Evolutionary conservation across 1,139 yeast species (phyloP).

Genomic region (Meyerozyma guilliermondii): DNA sequence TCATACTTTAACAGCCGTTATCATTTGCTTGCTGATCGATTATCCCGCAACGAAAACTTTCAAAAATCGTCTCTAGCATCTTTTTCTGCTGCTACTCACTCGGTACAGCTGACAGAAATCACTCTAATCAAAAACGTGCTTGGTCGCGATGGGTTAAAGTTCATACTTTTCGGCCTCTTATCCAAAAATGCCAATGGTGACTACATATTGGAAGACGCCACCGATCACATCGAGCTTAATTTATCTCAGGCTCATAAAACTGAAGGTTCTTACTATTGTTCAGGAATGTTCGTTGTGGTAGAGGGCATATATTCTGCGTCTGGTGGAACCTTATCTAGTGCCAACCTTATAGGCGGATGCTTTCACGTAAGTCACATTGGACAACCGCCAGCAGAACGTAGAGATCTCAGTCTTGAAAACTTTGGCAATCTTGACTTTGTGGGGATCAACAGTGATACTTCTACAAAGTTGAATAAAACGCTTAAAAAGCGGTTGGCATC

Average conservation of each 20-base stretch:
- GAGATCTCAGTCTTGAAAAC: constrained; percentile 61
- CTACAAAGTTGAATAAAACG: constrained; percentile 49
- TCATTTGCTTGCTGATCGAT: constrained; percentile 59
- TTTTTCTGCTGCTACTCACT: constrained; percentile 21
- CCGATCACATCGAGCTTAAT: constrained; percentile 73
- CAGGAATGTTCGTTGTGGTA: constrained; percentile 76
- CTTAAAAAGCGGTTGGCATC: constrained; percentile 50
- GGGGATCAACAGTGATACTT: constrained; percentile 48
- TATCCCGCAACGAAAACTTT: constrained; percentile 72
- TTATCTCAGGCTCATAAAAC: constrained; percentile 61
- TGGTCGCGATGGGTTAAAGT: constrained; percentile 77
- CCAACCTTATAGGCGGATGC: constrained; percentile 36
- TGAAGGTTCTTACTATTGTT: constrained; percentile 63
- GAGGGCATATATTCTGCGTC: constrained; percentile 80
- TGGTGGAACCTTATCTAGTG: constrained; percentile 35
- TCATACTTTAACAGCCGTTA: constrained; percentile 43
- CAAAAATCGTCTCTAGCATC: constrained; percentile 46
- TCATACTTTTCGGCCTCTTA: constrained; percentile 74
- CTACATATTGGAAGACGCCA: constrained; percentile 74
- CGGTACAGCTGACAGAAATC: constrained; percentile 33
- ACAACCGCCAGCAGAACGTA: constrained; percentile 84
- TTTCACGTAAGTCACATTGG: constrained; percentile 75
- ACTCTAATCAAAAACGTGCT: constrained; percentile 77
- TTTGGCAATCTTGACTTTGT: constrained; percentile 78
- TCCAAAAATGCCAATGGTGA: constrained; percentile 60